phyloP scores from a whole-genome alignment of 1,139 yeast genomes.

The Kodamaea fungicola region DNA sequence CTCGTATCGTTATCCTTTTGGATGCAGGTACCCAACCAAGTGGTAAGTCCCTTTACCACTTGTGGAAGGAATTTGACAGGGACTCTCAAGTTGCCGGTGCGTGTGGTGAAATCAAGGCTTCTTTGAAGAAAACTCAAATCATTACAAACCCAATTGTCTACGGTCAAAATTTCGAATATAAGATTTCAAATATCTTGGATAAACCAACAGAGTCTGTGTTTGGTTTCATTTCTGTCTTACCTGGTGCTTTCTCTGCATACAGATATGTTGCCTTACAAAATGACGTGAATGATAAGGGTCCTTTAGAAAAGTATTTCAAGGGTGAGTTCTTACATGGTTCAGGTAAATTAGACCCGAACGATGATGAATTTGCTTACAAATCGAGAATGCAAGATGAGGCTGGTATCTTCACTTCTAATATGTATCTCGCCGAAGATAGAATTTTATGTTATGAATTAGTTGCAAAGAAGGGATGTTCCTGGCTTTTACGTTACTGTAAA shows the following conservation, averaged over 20 bases:
- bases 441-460: slow-evolving; percentile 48
- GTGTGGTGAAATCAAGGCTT: slow-evolving; percentile 49
- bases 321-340: slow-evolving; percentile 48
- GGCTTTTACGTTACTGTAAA: slow-evolving; percentile 47
- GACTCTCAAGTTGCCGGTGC: slow-evolving; percentile 51
- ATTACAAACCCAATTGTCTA: slow-evolving; percentile 45
- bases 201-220: slow-evolving; percentile 47
- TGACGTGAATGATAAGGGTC: slow-evolving; percentile 43
- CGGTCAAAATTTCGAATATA: slow-evolving; percentile 48
- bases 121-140: slow-evolving; percentile 36
- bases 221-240: slow-evolving; percentile 46
- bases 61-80: slow-evolving; percentile 48
- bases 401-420: slow-evolving; percentile 48
- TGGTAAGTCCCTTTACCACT: slow-evolving; percentile 43
- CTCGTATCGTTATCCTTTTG: slow-evolving; percentile 39
- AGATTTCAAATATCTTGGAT: slow-evolving; percentile 44
- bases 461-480: slow-evolving; percentile 41
- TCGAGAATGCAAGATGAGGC: slow-evolving; percentile 43
- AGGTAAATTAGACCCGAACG: slow-evolving; percentile 45
- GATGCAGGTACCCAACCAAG: slow-evolving; percentile 51
- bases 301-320: slow-evolving; percentile 46
- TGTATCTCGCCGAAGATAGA: slow-evolving; percentile 52
- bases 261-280: slow-evolving; percentile 40
- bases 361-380: slow-evolving; percentile 44
- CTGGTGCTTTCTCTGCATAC: slow-evolving; percentile 48